These are phyloP conservation scores for Cladosporium sp. DNA, from an alignment of 2,329 filamentous ascomycete genomes.

Conservation along the genomic window DNA sequence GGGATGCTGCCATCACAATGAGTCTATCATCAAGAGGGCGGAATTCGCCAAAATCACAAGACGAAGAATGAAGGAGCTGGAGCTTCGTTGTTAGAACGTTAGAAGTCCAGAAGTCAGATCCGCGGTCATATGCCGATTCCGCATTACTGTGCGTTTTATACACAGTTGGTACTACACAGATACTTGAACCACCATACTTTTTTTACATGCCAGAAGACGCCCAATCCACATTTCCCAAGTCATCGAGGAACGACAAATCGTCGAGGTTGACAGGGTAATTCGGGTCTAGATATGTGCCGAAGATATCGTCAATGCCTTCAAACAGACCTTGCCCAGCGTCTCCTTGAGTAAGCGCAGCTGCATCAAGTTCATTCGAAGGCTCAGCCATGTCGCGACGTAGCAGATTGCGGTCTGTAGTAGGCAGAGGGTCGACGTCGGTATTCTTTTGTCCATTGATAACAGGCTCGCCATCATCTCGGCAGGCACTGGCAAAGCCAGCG, in stretches of 20 bases:
- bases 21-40: no score
- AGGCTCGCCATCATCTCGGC: conserved; percentile 9
- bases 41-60: no score
- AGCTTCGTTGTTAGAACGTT: no score
- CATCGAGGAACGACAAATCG: conserved; percentile 30
- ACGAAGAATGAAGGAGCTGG: no score
- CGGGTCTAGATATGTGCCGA: conserved; percentile 31
- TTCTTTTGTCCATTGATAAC: conserved; percentile 6
- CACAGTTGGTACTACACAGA: no score
- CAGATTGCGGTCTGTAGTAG: conserved; percentile 1
- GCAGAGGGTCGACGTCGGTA: not conserved
- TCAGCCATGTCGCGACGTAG: not conserved
- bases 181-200: no score
- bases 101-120: no score
- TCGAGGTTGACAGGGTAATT: conserved; percentile 33
- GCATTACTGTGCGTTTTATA: no score
- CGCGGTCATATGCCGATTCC: no score
- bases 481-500: conserved; percentile 10
- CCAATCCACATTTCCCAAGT: conserved; percentile 13
- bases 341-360: not conserved
- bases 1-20: conserved; percentile 3
- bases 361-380: not conserved
- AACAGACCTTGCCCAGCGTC: conserved; percentile 20
- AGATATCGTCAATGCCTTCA: conserved; percentile 33
- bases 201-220: not conserved